Conservation (phyloP, 2,329 filamentous ascomycete species). For the Penicillium sp. region DNA sequence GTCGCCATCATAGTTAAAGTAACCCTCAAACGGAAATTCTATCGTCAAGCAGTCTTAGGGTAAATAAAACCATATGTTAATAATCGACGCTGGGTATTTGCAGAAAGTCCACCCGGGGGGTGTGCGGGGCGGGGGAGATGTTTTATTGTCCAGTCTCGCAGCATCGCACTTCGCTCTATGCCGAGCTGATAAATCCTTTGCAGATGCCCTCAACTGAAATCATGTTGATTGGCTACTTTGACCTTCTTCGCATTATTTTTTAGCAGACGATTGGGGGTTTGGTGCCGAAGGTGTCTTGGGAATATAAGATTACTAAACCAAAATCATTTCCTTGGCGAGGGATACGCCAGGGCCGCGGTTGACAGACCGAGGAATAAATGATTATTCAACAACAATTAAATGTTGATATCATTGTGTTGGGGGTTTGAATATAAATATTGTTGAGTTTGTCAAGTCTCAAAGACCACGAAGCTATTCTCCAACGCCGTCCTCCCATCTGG, state of each 20-base stretch:
- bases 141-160: not conserved
- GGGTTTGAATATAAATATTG: not conserved
- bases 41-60: not conserved
- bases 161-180: not conserved
- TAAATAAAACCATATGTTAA: not conserved
- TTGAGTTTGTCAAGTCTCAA: not conserved
- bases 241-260: not conserved
- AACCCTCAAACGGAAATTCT: not conserved
- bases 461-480: too few species aligned
- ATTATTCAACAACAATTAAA: not conserved
- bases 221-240: not conserved
- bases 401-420: not conserved
- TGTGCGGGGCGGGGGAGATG: not conserved
- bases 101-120: too few species aligned
- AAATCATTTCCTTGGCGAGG: not conserved
- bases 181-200: slow-evolving; percentile 4
- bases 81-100: not conserved
- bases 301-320: slow-evolving; percentile 3
- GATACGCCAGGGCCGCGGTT: not conserved
- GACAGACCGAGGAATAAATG: not conserved
- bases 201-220: not conserved
- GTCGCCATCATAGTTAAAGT: not conserved
- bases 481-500: not conserved
- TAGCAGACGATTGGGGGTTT: not conserved
- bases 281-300: not conserved